These are phyloP conservation scores for Jimgerdemannia flammicorona DNA, from an alignment of 192 early-diverging fungal species.

Conservation along the genomic window DNA sequence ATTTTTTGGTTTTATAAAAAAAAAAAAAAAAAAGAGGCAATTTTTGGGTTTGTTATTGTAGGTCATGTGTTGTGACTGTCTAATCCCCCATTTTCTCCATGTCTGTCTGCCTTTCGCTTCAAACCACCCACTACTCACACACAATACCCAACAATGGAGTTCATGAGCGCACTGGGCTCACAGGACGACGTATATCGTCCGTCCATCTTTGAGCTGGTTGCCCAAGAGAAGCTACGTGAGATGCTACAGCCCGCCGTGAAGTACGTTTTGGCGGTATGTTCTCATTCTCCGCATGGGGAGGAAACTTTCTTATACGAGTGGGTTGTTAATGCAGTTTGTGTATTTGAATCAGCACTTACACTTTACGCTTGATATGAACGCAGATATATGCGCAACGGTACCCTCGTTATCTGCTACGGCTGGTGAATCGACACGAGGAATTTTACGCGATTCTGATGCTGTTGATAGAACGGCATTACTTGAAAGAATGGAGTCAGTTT, in stretches of 20 bases:
- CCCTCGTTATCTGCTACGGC: constrained; percentile 72
- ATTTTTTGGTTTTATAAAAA: too few relatives aligned
- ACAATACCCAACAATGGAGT: constrained; percentile 78
- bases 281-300: too few relatives aligned
- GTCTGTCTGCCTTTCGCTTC: too few relatives aligned
- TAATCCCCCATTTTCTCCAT: too few relatives aligned
- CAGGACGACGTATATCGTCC: constrained; percentile 73
- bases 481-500: constrained; percentile 69
- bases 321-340: too few relatives aligned
- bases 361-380: too few relatives aligned
- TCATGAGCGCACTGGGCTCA: constrained; percentile 77
- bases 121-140: too few relatives aligned
- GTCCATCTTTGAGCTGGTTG: constrained; percentile 88
- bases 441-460: constrained; percentile 76
- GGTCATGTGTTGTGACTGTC: too few relatives aligned
- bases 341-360: too few relatives aligned
- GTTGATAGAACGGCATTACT: constrained; percentile 79
- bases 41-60: too few relatives aligned
- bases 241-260: constrained; percentile 82
- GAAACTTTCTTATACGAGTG: too few relatives aligned
- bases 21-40: too few relatives aligned
- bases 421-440: constrained; percentile 82
- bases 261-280: constrained; percentile 72
- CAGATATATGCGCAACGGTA: constrained; percentile 85
- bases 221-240: constrained; percentile 78